These are phyloP conservation scores for Hypoxylon sp. DNA, from an alignment of 2,329 filamentous ascomycete genomes.

Conservation along the genomic window DNA sequence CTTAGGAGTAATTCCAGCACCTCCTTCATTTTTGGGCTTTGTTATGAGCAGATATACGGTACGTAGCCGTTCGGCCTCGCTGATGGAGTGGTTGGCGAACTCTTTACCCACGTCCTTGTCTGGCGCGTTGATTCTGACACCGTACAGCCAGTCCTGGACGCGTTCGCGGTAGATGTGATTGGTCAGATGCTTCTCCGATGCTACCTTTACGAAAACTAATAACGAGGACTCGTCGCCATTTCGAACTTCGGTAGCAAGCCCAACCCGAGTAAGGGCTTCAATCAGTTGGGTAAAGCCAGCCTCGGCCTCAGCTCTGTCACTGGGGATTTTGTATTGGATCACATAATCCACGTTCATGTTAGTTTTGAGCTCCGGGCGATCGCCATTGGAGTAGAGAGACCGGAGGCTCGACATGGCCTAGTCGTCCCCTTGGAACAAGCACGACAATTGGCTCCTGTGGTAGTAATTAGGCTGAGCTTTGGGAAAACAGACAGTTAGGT, in stretches of 20 bases:
- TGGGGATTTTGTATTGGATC: conserved; percentile 81
- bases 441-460: conserved; percentile 1
- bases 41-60: conserved; percentile 90
- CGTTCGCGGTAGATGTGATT: conserved; percentile 88
- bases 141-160: conserved; percentile 94
- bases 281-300: conserved; percentile 84
- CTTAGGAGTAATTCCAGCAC: conserved; percentile 81
- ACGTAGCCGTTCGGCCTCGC: conserved; percentile 88
- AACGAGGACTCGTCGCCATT: conserved; percentile 81
- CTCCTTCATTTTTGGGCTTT: conserved; percentile 79
- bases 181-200: conserved; percentile 80
- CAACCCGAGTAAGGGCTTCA: conserved; percentile 80
- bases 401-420: conserved; percentile 50
- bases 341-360: conserved; percentile 85
- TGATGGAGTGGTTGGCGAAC: conserved; percentile 81
- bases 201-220: conserved; percentile 86
- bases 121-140: conserved; percentile 83
- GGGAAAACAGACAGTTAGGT: background rate
- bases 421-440: background rate
- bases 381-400: conserved; percentile 50
- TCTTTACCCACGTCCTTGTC: conserved; percentile 78
- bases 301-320: conserved; percentile 76
- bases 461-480: conserved; percentile 2
- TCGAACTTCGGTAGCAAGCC: conserved; percentile 90
- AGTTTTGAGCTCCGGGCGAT: conserved; percentile 50